Percentiles rank a stretch among this genome's conserved stretches.
Evolutionary conservation across 768 basidiomycete genomes (phyloP).

Genomic region (Suillus plorans): DNA sequence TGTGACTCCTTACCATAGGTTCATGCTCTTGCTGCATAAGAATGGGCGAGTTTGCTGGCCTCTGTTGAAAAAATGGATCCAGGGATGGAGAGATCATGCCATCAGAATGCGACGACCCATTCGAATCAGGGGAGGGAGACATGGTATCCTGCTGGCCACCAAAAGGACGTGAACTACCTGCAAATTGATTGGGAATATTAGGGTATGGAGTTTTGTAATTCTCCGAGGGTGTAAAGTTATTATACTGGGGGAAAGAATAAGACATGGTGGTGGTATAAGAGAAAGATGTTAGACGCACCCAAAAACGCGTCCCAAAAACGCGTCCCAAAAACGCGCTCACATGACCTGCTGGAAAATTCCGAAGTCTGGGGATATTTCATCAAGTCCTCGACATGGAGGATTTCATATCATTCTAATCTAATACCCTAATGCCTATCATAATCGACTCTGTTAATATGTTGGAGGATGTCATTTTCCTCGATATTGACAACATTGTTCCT

Average conservation of each 20-base stretch:
- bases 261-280: background rate
- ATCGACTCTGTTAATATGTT: background rate
- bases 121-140: background rate
- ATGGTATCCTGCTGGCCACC: background rate
- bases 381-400: background rate
- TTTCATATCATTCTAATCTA: background rate
- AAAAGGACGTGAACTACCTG: background rate
- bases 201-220: slow-evolving; percentile 4
- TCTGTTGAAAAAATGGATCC: background rate
- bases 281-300: background rate
- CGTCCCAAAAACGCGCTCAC: background rate
- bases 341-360: background rate
- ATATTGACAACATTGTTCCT: background rate
- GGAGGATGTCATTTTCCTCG: slow-evolving; percentile 1
- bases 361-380: background rate
- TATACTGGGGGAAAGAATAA: background rate
- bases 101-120: background rate
- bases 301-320: background rate
- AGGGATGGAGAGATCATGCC: background rate
- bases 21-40: background rate
- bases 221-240: slow-evolving; percentile 6
- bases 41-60: background rate
- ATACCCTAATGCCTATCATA: background rate
- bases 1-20: background rate
- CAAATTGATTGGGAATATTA: background rate